Evolutionary conservation across 441 rosid species (phyloP).

Genomic region (Erysimum cheiri): DNA sequence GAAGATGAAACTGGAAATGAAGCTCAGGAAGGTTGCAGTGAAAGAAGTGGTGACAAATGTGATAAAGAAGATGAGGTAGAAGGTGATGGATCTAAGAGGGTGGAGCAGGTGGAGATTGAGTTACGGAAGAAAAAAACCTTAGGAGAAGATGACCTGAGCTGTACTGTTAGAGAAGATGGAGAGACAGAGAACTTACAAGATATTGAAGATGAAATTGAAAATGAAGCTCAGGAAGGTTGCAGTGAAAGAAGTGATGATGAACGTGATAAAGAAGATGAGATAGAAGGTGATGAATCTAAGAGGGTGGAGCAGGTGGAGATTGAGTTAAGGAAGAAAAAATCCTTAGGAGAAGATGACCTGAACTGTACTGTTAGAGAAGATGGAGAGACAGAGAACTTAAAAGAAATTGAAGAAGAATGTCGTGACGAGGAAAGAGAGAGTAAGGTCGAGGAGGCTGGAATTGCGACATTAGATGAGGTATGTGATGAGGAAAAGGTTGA

Average conservation of each 20-base stretch:
- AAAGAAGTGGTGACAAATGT: conserved; percentile 1
- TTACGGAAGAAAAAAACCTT: neutral
- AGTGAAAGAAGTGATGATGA: conserved; percentile 11
- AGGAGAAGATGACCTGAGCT: conserved; percentile 5
- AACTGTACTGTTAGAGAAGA: conserved; percentile 21
- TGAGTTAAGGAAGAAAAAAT: conserved; percentile 6
- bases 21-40: conserved; percentile 16
- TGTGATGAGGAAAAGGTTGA: conserved; percentile 21
- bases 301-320: conserved; percentile 29
- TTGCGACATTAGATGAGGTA: conserved; percentile 22
- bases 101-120: conserved; percentile 26
- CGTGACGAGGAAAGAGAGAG: neutral
- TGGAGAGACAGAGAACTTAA: conserved; percentile 19
- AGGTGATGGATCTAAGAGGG: conserved; percentile 3
- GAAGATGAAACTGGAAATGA: conserved; percentile 17
- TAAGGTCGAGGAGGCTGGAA: conserved; percentile 4
- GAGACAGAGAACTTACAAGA: conserved; percentile 14
- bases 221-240: conserved; percentile 19
- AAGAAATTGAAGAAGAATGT: neutral
- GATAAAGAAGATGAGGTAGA: conserved; percentile 1
- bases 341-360: conserved; percentile 4
- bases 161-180: conserved; percentile 22
- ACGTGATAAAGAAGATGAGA: conserved; percentile 16
- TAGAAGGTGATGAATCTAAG: conserved; percentile 10
- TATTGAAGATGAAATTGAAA: conserved; percentile 4